A percentile compares a stretch with the other conserved stretches of the same genome.
These are phyloP conservation scores for Dioscorea alata DNA, from an alignment of 106 monocot species.

Conservation along the genomic window DNA sequence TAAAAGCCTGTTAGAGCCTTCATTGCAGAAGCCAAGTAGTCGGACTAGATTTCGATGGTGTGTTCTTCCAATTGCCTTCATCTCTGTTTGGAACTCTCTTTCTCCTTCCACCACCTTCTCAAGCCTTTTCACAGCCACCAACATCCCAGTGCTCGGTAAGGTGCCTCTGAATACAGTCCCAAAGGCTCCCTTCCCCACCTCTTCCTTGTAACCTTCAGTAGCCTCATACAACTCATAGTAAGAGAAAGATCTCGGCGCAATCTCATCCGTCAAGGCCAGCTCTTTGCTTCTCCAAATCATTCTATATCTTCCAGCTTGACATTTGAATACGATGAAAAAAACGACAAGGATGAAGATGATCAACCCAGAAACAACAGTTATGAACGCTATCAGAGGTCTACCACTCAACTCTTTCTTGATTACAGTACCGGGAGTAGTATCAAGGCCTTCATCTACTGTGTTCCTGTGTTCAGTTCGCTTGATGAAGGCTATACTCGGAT, in stretches of 20 bases:
- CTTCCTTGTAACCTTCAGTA: conserved; percentile 24
- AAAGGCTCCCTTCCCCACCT: conserved; percentile 30
- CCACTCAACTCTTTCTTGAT: not conserved
- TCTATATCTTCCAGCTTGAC: not conserved
- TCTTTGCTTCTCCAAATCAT: not conserved
- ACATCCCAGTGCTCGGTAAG: not conserved
- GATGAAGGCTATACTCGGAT: not conserved
- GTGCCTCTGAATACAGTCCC: conserved; percentile 33
- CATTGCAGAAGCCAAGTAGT: conserved; percentile 31
- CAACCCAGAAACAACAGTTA: not conserved
- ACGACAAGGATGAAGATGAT: not conserved
- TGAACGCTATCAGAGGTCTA: not conserved
- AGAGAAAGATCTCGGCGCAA: conserved; percentile 11
- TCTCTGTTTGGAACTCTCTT: conserved; percentile 8
- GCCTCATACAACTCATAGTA: conserved; percentile 19
- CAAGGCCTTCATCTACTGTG: no score
- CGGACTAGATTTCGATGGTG: conserved; percentile 28
- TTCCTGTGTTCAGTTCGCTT: not conserved
- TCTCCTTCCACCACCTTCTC: conserved; percentile 30
- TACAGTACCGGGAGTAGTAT: not conserved
- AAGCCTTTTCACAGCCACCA: conserved; percentile 15
- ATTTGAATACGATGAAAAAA: not conserved
- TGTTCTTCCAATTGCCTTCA: conserved; percentile 13
- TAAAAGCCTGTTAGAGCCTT: conserved; percentile 12
- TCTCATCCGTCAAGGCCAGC: conserved; percentile 2